phyloP scores from a whole-genome alignment of 352 stramenopile species.

The Phytophthora capsici region DNA sequence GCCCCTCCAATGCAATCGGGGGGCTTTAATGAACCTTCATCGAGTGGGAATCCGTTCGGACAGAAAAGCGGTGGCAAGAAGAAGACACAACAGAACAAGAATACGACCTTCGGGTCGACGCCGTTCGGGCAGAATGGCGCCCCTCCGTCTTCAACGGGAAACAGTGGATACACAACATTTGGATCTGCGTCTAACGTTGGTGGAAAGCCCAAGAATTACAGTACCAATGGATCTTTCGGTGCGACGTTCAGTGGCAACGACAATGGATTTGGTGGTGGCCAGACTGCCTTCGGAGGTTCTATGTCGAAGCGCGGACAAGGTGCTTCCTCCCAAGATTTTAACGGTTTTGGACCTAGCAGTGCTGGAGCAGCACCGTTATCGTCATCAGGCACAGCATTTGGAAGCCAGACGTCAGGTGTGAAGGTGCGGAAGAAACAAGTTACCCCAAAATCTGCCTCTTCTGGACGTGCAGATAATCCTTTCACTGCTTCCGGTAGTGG shows the following conservation, averaged over 20 bases:
- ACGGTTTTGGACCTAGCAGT: constrained; percentile 23
- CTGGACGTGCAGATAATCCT: constrained; percentile 29
- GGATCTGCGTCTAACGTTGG: constrained; percentile 24
- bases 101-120: constrained; percentile 22
- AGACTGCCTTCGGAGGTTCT: constrained; percentile 21
- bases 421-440: constrained; percentile 38
- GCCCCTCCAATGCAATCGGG: constrained; percentile 8
- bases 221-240: constrained; percentile 19
- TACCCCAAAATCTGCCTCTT: constrained; percentile 12
- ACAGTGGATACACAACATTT: constrained; percentile 31
- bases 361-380: constrained; percentile 13
- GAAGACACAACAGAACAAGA: constrained; percentile 10
- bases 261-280: constrained; percentile 23
- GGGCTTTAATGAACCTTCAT: constrained; percentile 20
- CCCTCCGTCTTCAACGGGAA: constrained; percentile 3
- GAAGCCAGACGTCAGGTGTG: constrained; percentile 24
- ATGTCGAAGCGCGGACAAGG: constrained; percentile 20
- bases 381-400: constrained; percentile 40
- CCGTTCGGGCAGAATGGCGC: constrained; percentile 23
- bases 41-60: constrained; percentile 31
- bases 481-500: constrained; percentile 19
- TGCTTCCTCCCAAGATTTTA: constrained; percentile 16
- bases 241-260: constrained; percentile 18
- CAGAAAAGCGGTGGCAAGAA: constrained; percentile 27
- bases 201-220: constrained; percentile 25